Evolutionary conservation across 306 rosid genomes (phyloP).

Genomic region (Casuarina cunninghamiana): DNA sequence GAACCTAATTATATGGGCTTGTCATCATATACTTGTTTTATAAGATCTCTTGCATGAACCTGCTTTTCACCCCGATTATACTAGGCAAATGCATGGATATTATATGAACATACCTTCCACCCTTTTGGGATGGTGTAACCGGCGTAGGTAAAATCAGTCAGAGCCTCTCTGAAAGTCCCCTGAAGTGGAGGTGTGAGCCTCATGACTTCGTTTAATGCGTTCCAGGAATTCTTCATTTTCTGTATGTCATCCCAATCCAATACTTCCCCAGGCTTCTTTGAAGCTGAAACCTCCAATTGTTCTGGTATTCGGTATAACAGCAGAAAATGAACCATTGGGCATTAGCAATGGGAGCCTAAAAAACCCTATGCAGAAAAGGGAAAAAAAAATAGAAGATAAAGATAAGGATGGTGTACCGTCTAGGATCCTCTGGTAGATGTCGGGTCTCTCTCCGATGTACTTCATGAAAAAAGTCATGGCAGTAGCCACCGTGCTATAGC

Average conservation of each 20-base stretch:
- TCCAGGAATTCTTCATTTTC: constrained; percentile 50
- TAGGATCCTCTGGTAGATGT: constrained; percentile 53
- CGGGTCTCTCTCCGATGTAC: constrained; percentile 52
- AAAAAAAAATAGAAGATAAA: too few species aligned
- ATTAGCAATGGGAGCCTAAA: too few species aligned
- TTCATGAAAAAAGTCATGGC: constrained; percentile 74
- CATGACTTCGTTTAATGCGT: constrained; percentile 43
- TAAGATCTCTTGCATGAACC: too few species aligned
- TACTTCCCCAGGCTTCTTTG: constrained; percentile 17
- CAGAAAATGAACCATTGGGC: too few species aligned
- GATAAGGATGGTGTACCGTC: constrained; percentile 27
- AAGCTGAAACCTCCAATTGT: constrained; percentile 27
- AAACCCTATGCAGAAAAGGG: background rate
- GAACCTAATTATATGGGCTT: too few species aligned
- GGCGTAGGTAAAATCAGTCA: constrained; percentile 31
- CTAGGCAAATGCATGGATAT: too few species aligned
- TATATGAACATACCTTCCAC: constrained; percentile 35
- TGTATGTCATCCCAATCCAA: constrained; percentile 45
- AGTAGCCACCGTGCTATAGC: constrained; percentile 46
- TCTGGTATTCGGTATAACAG: constrained; percentile 14
- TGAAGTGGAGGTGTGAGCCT: constrained; percentile 45
- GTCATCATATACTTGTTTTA: too few species aligned
- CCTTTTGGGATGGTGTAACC: constrained; percentile 50
- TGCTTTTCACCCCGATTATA: too few species aligned
- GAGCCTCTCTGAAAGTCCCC: constrained; percentile 39